Evolutionary conservation across 2,329 filamentous ascomycete species (phyloP), one percentile per base, ranked within the genome.

Genomic region (Tympanopsis confertula): DNA sequence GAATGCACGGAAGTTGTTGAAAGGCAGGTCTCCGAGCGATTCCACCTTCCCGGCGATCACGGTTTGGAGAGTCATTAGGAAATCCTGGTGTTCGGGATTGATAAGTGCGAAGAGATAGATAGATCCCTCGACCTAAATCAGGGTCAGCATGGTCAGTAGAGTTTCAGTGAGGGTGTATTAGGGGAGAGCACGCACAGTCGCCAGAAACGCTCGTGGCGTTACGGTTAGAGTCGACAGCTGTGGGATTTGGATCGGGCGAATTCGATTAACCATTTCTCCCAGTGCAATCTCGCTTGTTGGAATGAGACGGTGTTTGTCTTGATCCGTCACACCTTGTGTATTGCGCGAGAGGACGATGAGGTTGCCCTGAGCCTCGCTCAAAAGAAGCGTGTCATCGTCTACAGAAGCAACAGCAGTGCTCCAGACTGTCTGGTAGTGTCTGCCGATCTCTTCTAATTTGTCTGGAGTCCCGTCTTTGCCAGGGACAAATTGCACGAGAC

Each of bases 241-340:
- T 19, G 75, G 68, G 7, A 93, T 75, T 38, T 80, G 68, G 14
- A 96, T 74, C 19, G 74, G 74, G 17, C 81, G 74, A 39, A 96
- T 94, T 20, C 78, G 74, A 53, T 98, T 98, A 39, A 96, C 86
- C 73, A 91, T 86, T 56, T 98, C 89, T 1, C 91, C 88, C 7
- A 98, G 66, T 33, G 82, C 78, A 44, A 96, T 76, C 57, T 95
- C 88, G 42, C 82, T 81, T 1, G 76, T 85, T 4, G 87, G 68
- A 30, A 85, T 71, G 45, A 96, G 61, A 19, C 77, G 69, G 36
- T 71, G 71, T 42, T 70, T 73, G 47, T 94, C 86, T 38, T 91
- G 80, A 2, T 73, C 69, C 0, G 79, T 86, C 1, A 86, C 78
- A 0, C 83, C 86, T 2, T 78, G 68, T 2, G 65, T 50, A 47